Conservation (phyloP, 169 alveolate genomes). For the Babesia divergens region DNA sequence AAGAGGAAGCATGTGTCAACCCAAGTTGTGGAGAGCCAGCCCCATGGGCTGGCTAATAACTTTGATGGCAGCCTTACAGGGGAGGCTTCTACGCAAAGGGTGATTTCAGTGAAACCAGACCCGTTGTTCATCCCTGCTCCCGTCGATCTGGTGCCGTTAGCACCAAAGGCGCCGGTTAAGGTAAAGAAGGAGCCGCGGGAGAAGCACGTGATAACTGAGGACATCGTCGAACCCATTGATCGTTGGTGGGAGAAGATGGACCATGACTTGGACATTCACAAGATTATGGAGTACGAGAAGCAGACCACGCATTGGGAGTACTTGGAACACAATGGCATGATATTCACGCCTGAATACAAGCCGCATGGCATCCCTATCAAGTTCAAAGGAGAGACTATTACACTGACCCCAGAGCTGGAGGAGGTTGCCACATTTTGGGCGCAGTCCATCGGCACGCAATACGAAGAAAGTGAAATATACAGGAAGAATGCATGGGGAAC, state of each 20-base stretch:
- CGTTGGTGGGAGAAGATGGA: slow-evolving; percentile 85
- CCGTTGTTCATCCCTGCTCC: slow-evolving; percentile 1
- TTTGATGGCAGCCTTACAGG: too few relatives aligned
- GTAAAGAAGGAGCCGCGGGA: slow-evolving; percentile 45
- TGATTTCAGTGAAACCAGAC: neutral
- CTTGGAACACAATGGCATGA: slow-evolving; percentile 87
- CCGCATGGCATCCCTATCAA: slow-evolving; percentile 81
- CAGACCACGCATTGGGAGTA: slow-evolving; percentile 80
- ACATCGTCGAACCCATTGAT: slow-evolving; percentile 78
- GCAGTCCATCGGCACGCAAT: slow-evolving; percentile 89
- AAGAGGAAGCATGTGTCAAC: too few relatives aligned
- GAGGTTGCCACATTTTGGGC: slow-evolving; percentile 97
- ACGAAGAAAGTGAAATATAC: slow-evolving; percentile 88
- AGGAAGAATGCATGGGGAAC: slow-evolving; percentile 87
- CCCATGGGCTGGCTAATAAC: too few relatives aligned
- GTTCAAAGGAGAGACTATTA: slow-evolving; percentile 85
- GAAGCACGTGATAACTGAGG: slow-evolving; percentile 61
- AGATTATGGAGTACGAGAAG: slow-evolving; percentile 64
- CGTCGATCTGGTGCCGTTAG: neutral
- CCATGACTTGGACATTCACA: slow-evolving; percentile 52
- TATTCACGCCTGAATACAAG: slow-evolving; percentile 86
- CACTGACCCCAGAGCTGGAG: slow-evolving; percentile 91
- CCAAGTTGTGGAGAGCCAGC: too few relatives aligned
- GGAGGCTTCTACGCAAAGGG: neutral
- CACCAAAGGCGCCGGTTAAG: neutral